Conservation (phyloP, 768 basidiomycete species). For the Mycena crocata region DNA sequence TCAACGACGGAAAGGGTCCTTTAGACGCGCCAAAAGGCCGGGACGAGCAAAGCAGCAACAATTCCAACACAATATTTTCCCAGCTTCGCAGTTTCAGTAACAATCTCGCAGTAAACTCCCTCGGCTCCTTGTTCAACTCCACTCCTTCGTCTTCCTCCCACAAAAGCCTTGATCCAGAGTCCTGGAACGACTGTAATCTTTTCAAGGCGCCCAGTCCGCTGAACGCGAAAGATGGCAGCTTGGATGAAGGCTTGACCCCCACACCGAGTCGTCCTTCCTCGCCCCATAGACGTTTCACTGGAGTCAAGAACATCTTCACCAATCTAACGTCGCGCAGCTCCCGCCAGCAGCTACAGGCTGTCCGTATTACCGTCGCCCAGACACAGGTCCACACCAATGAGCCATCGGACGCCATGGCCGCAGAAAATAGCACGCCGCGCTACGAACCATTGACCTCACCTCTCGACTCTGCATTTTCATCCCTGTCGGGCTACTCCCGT, state of each 20-base stretch:
- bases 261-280: conserved; percentile 38
- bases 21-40: conserved; percentile 6
- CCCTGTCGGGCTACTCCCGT: conserved; percentile 1
- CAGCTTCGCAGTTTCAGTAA: conserved; percentile 23
- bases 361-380: conserved; percentile 15
- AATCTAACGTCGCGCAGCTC: conserved; percentile 34
- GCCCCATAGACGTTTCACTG: conserved; percentile 33
- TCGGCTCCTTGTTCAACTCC: conserved; percentile 27
- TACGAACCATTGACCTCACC: conserved; percentile 20
- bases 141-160: conserved; percentile 15
- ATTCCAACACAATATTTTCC: conserved; percentile 13
- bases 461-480: conserved; percentile 16
- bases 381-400: conserved; percentile 24
- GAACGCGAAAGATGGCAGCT: background rate
- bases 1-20: background rate
- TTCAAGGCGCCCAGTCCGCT: background rate
- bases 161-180: conserved; percentile 2
- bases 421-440: conserved; percentile 10
- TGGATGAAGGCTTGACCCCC: conserved; percentile 31
- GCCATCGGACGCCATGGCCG: background rate
- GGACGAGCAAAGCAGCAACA: background rate
- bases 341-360: conserved; percentile 22
- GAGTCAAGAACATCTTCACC: conserved; percentile 37
- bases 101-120: background rate
- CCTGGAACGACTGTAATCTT: background rate